Percentiles rank a stretch among this genome's conserved stretches.
phyloP scores from a whole-genome alignment of 441 rosid species.

The Hura crepitans region DNA sequence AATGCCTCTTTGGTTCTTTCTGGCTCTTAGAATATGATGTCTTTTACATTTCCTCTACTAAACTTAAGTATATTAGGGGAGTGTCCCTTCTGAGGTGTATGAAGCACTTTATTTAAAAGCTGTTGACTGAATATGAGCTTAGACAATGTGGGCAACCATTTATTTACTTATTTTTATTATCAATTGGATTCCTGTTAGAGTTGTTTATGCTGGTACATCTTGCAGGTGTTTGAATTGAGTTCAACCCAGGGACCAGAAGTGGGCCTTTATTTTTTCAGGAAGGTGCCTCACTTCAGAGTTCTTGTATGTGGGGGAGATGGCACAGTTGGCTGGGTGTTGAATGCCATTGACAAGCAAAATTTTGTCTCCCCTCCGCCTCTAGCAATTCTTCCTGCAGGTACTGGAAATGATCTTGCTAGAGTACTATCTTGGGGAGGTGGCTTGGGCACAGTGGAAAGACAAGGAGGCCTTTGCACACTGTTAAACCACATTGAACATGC shows the following conservation, averaged over 20 bases:
- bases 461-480: slow-evolving; percentile 81
- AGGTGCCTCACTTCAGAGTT: slow-evolving; percentile 93
- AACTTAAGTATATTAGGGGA: not conserved
- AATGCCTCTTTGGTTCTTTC: not conserved
- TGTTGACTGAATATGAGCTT: not conserved
- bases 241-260: slow-evolving; percentile 85
- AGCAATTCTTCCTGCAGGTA: slow-evolving; percentile 97
- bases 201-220: slow-evolving; percentile 24
- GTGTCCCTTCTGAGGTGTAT: not conserved
- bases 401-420: slow-evolving; percentile 97
- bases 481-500: slow-evolving; percentile 83
- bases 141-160: not conserved
- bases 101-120: no score
- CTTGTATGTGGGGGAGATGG: slow-evolving; percentile 99
- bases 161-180: not conserved
- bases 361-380: slow-evolving; percentile 96
- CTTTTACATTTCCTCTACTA: no score
- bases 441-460: slow-evolving; percentile 82
- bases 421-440: slow-evolving; percentile 97
- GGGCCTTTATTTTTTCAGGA: slow-evolving; percentile 82
- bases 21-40: no score
- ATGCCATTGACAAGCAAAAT: slow-evolving; percentile 86
- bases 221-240: slow-evolving; percentile 85
- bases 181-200: slow-evolving; percentile 7
- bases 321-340: slow-evolving; percentile 94